phyloP scores from a whole-genome alignment of 2,329 filamentous ascomycete species.

The Alternaria burnsii region DNA sequence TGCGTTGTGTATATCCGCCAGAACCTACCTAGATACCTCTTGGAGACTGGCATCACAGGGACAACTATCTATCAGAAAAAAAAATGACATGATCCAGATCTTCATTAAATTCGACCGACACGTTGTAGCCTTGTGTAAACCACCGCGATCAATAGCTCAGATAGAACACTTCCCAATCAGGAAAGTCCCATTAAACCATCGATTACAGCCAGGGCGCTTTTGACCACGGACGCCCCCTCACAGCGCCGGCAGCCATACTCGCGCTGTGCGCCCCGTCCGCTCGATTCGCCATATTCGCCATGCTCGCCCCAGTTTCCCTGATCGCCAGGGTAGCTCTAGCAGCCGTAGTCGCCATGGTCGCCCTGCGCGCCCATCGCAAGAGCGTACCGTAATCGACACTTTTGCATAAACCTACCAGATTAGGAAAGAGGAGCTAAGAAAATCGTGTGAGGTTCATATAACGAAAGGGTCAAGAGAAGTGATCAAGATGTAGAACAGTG shows the following conservation, averaged over 20 bases:
- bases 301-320: background rate
- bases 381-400: background rate
- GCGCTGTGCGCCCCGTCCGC: background rate
- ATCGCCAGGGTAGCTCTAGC: background rate
- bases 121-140: fast-evolving
- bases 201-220: background rate
- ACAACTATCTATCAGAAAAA: too few relatives aligned
- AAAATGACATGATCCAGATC: too few relatives aligned
- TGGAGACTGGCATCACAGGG: too few relatives aligned
- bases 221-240: too few relatives aligned
- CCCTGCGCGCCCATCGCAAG: background rate
- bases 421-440: background rate
- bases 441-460: too few relatives aligned
- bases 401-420: background rate
- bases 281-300: background rate
- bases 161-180: background rate
- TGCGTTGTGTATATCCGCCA: too few relatives aligned
- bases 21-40: too few relatives aligned
- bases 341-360: background rate
- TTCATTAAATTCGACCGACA: too few relatives aligned
- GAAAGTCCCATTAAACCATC: background rate
- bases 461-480: too few relatives aligned
- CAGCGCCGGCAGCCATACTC: too few relatives aligned
- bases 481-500: too few relatives aligned
- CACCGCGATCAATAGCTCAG: fast-evolving